Evolutionary conservation across 2,329 filamentous ascomycete species (phyloP).

Genomic region (Exophiala calicioides): DNA sequence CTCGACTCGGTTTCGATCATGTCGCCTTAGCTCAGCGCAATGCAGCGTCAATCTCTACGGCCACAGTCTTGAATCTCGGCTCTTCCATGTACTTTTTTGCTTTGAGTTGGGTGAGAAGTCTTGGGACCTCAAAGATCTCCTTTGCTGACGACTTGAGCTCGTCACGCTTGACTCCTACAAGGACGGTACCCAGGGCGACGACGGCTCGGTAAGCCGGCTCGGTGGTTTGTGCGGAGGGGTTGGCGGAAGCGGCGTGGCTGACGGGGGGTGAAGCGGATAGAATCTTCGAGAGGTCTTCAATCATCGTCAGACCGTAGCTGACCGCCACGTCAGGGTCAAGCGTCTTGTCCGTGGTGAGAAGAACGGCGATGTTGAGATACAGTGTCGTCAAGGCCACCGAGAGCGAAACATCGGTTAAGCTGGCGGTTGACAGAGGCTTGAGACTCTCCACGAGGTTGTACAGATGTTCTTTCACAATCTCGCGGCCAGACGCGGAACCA

Average conservation of each 20-base stretch:
- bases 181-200: slow-evolving; percentile 78
- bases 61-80: slow-evolving; percentile 60
- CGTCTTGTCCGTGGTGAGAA: slow-evolving; percentile 56
- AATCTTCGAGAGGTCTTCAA: slow-evolving; percentile 64
- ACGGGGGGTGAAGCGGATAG: slow-evolving; percentile 43
- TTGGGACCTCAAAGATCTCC: slow-evolving; percentile 57
- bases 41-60: slow-evolving; percentile 56
- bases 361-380: slow-evolving; percentile 80
- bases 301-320: slow-evolving; percentile 51
- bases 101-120: slow-evolving; percentile 50
- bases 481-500: slow-evolving; percentile 68
- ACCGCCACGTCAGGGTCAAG: slow-evolving; percentile 42
- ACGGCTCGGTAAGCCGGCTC: slow-evolving; percentile 83
- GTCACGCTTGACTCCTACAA: slow-evolving; percentile 56
- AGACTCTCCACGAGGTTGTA: slow-evolving; percentile 65
- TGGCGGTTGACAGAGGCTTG: slow-evolving; percentile 60
- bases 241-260: slow-evolving; percentile 23
- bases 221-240: slow-evolving; percentile 65
- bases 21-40: slow-evolving; percentile 13
- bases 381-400: slow-evolving; percentile 79
- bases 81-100: slow-evolving; percentile 55
- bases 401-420: slow-evolving; percentile 70
- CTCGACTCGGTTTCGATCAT: neutral
- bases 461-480: slow-evolving; percentile 60
- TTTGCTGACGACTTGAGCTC: slow-evolving; percentile 60